phyloP scores from a whole-genome alignment of 2,329 filamentous ascomycete genomes.

The Coniochaeta ligniaria region DNA sequence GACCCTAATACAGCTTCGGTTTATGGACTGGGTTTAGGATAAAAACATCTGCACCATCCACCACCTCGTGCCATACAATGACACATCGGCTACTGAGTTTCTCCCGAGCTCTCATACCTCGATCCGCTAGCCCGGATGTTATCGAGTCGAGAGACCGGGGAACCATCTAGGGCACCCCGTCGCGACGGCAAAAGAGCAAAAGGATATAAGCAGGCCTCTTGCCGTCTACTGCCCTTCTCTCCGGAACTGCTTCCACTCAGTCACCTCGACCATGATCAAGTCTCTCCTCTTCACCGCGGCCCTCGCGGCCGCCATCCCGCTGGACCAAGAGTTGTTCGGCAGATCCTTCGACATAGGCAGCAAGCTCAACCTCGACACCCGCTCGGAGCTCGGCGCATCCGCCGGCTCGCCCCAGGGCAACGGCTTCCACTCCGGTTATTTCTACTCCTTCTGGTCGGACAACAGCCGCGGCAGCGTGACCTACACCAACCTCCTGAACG shows the following conservation, averaged over 20 bases:
- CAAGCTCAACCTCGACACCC: not conserved
- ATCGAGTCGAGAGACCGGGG: not conserved
- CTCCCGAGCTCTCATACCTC: not conserved
- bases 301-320: constrained; percentile 11
- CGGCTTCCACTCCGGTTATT: constrained; percentile 23
- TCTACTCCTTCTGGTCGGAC: constrained; percentile 30
- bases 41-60: not conserved
- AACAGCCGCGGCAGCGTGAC: constrained; percentile 20
- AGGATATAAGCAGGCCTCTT: not conserved
- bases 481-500: constrained; percentile 35
- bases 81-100: not conserved
- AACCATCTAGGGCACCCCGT: not conserved
- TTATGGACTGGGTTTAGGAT: not conserved
- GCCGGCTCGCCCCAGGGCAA: constrained; percentile 6
- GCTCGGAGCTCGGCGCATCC: constrained; percentile 1
- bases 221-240: not conserved
- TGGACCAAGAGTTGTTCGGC: constrained; percentile 10
- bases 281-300: constrained; percentile 9
- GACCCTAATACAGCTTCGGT: not conserved
- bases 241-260: not conserved
- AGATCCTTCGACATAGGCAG: constrained; percentile 7
- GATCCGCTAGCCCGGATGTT: not conserved
- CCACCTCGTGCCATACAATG: not conserved
- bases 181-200: not conserved
- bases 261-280: not conserved